These are phyloP conservation scores for Trifolium dubium DNA, from an alignment of 306 rosid species.

Conservation along the genomic window DNA sequence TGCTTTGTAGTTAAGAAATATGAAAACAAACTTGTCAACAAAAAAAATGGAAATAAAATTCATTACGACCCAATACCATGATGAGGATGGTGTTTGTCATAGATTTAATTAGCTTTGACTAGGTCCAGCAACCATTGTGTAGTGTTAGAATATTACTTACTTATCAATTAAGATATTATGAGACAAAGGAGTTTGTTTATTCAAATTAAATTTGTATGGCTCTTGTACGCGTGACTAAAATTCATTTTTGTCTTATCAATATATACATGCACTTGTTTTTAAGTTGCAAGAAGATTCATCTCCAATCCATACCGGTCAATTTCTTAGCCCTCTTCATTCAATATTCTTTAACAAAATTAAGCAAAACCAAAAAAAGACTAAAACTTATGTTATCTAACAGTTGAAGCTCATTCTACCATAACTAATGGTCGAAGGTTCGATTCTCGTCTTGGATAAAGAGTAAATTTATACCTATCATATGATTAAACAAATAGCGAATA, in stretches of 20 bases:
- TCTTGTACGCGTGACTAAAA: neutral
- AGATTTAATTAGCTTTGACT: too few species aligned
- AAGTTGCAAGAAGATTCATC: neutral
- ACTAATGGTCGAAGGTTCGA: too few species aligned
- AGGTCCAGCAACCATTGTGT: neutral
- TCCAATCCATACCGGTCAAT: constrained; percentile 23
- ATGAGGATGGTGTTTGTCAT: too few species aligned
- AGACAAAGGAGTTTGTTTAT: neutral
- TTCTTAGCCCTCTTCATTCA: constrained; percentile 20
- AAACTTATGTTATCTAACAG: too few species aligned
- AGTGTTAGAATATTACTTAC: neutral
- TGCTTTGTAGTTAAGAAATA: constrained; percentile 46
- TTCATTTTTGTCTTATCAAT: neutral
- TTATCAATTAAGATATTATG: neutral
- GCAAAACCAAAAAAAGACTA: too few species aligned
- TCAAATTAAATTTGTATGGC: constrained; percentile 36
- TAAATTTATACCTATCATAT: too few species aligned
- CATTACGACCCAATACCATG: too few species aligned
- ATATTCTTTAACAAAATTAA: neutral
- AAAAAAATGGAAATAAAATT: too few species aligned
- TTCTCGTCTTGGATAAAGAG: too few species aligned
- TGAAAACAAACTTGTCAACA: neutral
- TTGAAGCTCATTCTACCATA: too few species aligned
- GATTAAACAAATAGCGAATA: too few species aligned
- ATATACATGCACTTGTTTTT: neutral